A percentile compares a stretch with the other conserved stretches of the same genome.
phyloP scores from a whole-genome alignment of 306 rosid species.

The Ammopiptanthus mongolicus region DNA sequence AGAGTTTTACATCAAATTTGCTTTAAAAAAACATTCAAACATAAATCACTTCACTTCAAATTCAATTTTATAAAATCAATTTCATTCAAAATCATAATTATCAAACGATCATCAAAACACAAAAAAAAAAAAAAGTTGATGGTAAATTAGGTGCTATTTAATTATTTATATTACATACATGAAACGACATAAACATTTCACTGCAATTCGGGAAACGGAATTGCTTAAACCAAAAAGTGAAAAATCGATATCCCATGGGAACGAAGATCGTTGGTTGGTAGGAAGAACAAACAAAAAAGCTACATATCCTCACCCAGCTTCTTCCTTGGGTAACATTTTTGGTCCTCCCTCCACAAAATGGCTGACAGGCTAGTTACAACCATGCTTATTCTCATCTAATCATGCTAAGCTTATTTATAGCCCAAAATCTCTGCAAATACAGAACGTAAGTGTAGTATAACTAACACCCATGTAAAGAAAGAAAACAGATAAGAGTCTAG shows the following conservation, averaged over 20 bases:
- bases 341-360: not conserved
- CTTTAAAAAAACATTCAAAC: no score
- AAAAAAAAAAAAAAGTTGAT: no score
- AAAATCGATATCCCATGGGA: not conserved
- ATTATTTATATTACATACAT: not conserved
- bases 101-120: no score
- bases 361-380: not conserved
- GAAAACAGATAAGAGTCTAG: no score
- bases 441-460: not conserved
- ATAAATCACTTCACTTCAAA: no score
- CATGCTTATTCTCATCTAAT: not conserved
- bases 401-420: not conserved
- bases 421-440: slow-evolving; percentile 16
- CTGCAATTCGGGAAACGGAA: not conserved
- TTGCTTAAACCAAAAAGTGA: not conserved
- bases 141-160: no score
- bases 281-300: not conserved
- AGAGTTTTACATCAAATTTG: no score
- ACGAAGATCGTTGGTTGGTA: not conserved
- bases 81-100: no score
- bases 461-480: not conserved
- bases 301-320: not conserved
- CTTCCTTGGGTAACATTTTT: slow-evolving; percentile 21
- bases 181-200: not conserved
- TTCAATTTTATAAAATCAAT: no score